Evolutionary conservation across 352 stramenopile genomes (phyloP), one percentile per base, ranked within the genome.

Genomic region (Globisporangium recalcitrans): DNA sequence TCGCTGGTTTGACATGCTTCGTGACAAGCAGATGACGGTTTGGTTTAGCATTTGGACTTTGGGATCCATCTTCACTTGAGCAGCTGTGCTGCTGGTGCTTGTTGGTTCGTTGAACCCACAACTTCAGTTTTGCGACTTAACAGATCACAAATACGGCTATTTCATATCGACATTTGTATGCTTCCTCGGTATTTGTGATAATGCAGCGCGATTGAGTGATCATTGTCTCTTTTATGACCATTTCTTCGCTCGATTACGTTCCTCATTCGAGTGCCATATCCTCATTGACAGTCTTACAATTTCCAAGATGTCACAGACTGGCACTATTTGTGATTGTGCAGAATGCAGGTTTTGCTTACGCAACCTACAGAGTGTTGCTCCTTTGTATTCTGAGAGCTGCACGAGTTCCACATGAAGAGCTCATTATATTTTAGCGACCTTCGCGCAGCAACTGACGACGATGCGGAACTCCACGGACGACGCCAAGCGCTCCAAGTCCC

Each of bases 391-490:
- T 55, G 14, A 14, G 26, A n/a, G 4, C 21, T 19, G 14, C n/a
- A n/a, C n/a, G n/a, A n/a, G n/a, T n/a, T n/a, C n/a, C n/a, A n/a
- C n/a, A n/a, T 16, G 49, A 56, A 22, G 27, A 44, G 51, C 29
- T 57, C 51, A 57, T 24, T 27, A 44, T 29, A 7, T 9, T 29
- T 29, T 13, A 5, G 22, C 29, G 3, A 44, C n/a, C 29, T 57
- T 14, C 19, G 19, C 27, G n/a, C 42, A 51, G 3, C 8, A 16
- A n/a, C 44, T 51, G 44, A 51, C n/a, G 51, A 44, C 51, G 29
- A 57, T 57, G 51, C 51, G 29, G 11, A 58, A 34, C 4, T 52
- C 36, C 38, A 46, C 38, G 36, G 52, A 36, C 48, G 44, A 63
- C 34, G 24, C 13, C 4, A 46, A 46, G 38, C 38, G 9, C 5